phyloP scores from a whole-genome alignment of 2,329 filamentous ascomycete species.

The Penicillium olsonii region DNA sequence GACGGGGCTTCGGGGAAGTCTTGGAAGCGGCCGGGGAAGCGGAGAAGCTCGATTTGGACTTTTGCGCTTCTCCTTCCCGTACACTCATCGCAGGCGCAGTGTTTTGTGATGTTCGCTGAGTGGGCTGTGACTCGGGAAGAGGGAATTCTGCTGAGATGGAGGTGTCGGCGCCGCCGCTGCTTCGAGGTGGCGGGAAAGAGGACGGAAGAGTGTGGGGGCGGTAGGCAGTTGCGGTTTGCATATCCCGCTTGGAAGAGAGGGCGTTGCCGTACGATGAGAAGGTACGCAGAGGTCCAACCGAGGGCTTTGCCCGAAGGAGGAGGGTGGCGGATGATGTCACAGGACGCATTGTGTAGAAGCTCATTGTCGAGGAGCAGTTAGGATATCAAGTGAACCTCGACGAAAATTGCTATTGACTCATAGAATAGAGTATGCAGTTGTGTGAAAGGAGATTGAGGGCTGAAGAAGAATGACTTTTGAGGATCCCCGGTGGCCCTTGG shows the following conservation, averaged over 20 bases:
- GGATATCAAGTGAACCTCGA: neutral
- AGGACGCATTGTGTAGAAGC: conserved; percentile 40
- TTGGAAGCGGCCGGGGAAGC: conserved; percentile 39
- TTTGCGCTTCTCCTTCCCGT: conserved; percentile 68
- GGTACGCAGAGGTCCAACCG: conserved; percentile 42
- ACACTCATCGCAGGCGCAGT: conserved; percentile 48
- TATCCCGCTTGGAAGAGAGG: conserved; percentile 58
- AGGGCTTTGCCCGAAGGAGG: conserved; percentile 41
- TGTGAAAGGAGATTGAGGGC: conserved; percentile 8
- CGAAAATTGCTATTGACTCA: conserved; percentile 19
- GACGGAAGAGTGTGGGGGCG: conserved; percentile 61
- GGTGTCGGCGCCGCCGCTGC: conserved; percentile 59
- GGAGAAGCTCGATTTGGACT: conserved; percentile 54
- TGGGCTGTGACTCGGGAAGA: conserved; percentile 51
- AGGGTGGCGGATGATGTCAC: conserved; percentile 52
- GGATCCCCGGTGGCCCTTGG: conserved; percentile 17
- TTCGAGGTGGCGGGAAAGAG: conserved; percentile 59
- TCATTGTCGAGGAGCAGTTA: conserved; percentile 35
- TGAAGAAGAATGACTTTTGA: conserved; percentile 24
- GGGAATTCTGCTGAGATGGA: conserved; percentile 59
- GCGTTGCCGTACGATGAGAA: conserved; percentile 51
- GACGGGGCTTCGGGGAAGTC: conserved; percentile 56
- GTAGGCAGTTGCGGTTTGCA: conserved; percentile 67
- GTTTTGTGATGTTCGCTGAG: conserved; percentile 41
- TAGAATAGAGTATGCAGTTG: conserved; percentile 10